Percentiles rank a stretch among this genome's conserved stretches.
phyloP scores from a whole-genome alignment of 2,329 filamentous ascomycete species.

The Aspergillus sp. region DNA sequence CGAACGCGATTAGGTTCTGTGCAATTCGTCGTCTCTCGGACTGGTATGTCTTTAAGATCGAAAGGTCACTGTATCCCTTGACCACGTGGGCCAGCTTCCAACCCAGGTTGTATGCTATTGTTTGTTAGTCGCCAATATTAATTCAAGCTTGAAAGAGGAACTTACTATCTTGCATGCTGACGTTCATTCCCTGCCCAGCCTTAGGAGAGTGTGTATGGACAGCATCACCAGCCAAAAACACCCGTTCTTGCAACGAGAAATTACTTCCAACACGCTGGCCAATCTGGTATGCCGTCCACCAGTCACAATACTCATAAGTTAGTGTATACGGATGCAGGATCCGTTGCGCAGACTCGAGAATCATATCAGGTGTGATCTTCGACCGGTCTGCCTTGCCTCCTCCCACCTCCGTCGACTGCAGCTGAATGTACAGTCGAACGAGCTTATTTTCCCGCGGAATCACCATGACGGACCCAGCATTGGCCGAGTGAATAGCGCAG shows the following conservation, averaged over 20 bases:
- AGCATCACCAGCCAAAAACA: slow-evolving; percentile 67
- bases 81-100: slow-evolving; percentile 51
- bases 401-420: slow-evolving; percentile 44
- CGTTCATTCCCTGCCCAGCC: slow-evolving; percentile 61
- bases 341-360: slow-evolving; percentile 56
- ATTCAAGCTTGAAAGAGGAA: background rate
- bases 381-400: slow-evolving; percentile 48
- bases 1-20: slow-evolving; percentile 59
- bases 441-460: slow-evolving; percentile 59
- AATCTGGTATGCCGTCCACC: slow-evolving; percentile 64
- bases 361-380: slow-evolving; percentile 57
- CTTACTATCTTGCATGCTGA: slow-evolving; percentile 58
- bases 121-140: background rate
- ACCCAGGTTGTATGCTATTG: slow-evolving; percentile 46
- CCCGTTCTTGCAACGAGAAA: slow-evolving; percentile 50
- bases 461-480: slow-evolving; percentile 55
- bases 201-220: slow-evolving; percentile 44
- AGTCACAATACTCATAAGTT: slow-evolving; percentile 57
- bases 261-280: slow-evolving; percentile 56
- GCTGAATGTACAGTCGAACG: slow-evolving; percentile 60
- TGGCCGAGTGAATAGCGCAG: slow-evolving; percentile 52
- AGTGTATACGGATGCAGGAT: slow-evolving; percentile 63
- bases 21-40: slow-evolving; percentile 54
- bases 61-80: slow-evolving; percentile 33
- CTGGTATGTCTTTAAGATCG: slow-evolving; percentile 47